These are phyloP conservation scores for Agrocybe pediades DNA, from an alignment of 768 basidiomycete genomes.

Conservation along the genomic window DNA sequence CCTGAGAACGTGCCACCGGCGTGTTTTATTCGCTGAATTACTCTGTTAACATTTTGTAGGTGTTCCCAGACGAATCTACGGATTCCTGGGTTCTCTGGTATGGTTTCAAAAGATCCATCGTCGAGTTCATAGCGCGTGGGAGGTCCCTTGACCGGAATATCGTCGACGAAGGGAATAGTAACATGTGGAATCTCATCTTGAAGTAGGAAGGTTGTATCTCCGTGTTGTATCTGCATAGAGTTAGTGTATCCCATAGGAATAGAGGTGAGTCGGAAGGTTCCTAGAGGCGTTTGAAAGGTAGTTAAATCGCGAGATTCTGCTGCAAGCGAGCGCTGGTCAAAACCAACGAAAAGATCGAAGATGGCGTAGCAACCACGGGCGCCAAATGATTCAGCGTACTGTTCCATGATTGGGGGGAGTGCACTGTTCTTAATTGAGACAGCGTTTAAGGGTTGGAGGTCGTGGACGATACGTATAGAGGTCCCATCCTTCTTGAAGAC, in stretches of 20 bases:
- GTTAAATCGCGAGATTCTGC: slow-evolving; percentile 29
- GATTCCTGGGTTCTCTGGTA: slow-evolving; percentile 24
- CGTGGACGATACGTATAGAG: slow-evolving; percentile 4
- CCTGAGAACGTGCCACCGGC: slow-evolving; percentile 32
- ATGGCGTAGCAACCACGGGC: slow-evolving; percentile 19
- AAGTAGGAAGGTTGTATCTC: slow-evolving; percentile 29
- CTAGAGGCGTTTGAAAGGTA: slow-evolving; percentile 28
- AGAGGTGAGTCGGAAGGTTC: slow-evolving; percentile 19
- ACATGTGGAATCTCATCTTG: slow-evolving; percentile 30
- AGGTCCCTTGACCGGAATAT: slow-evolving; percentile 17
- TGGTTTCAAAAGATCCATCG: slow-evolving; percentile 15
- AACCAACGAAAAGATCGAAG: slow-evolving; percentile 31
- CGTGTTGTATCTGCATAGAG: slow-evolving; percentile 33
- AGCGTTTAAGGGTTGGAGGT: slow-evolving; percentile 30
- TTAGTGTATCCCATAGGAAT: slow-evolving; percentile 36
- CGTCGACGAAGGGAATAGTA: slow-evolving; percentile 12
- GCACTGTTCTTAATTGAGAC: slow-evolving; percentile 32
- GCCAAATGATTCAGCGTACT: slow-evolving; percentile 23
- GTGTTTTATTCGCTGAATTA: slow-evolving; percentile 32
- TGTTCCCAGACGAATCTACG: slow-evolving; percentile 38
- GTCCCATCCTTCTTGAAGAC: slow-evolving; percentile 16
- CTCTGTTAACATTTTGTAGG: slow-evolving; percentile 29
- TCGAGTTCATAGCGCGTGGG: slow-evolving; percentile 26
- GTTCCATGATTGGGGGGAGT: slow-evolving; percentile 22
- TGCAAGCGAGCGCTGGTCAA: slow-evolving; percentile 27